phyloP scores from a whole-genome alignment of 208 protist species.

The Crithidia mellificae region DNA sequence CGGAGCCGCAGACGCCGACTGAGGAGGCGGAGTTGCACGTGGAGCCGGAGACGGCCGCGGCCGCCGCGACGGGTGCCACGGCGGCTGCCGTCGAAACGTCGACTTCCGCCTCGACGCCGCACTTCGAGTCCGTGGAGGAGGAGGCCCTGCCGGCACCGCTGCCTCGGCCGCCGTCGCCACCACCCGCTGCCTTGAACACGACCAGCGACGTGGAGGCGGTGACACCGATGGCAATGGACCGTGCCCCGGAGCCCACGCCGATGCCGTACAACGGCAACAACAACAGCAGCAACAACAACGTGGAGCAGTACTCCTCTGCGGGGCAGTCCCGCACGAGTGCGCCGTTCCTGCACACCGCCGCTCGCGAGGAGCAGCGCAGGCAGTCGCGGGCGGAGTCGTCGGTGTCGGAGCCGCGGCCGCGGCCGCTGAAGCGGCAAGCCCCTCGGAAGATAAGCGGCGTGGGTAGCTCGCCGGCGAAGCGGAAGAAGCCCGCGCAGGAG shows the following conservation, averaged over 20 bases:
- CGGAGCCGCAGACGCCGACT: constrained; percentile 1
- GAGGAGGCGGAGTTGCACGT: neutral
- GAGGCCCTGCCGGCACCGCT: neutral
- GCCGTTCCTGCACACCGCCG: constrained; percentile 1
- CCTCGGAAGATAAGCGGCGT: constrained; percentile 7
- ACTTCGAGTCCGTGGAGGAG: constrained; percentile 2
- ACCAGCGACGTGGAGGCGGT: constrained; percentile 1
- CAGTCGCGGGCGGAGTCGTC: neutral
- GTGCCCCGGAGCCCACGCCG: constrained; percentile 11
- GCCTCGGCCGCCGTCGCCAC: no score
- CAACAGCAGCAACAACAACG: neutral
- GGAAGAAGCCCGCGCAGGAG: neutral
- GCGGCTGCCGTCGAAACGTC: neutral
- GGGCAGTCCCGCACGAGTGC: neutral
- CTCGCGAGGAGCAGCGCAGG: constrained; percentile 8
- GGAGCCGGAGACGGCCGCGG: neutral
- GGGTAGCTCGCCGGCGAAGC: constrained; percentile 1
- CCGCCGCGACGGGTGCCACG: neutral
- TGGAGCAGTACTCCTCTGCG: neutral
- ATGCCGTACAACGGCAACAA: constrained; percentile 1
- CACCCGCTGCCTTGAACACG: neutral
- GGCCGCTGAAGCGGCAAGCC: neutral
- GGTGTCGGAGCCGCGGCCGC: neutral
- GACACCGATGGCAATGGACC: constrained; percentile 12
- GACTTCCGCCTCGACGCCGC: neutral